Conservation (phyloP, 2,329 filamentous ascomycete species). For the Exophiala calicioides region DNA sequence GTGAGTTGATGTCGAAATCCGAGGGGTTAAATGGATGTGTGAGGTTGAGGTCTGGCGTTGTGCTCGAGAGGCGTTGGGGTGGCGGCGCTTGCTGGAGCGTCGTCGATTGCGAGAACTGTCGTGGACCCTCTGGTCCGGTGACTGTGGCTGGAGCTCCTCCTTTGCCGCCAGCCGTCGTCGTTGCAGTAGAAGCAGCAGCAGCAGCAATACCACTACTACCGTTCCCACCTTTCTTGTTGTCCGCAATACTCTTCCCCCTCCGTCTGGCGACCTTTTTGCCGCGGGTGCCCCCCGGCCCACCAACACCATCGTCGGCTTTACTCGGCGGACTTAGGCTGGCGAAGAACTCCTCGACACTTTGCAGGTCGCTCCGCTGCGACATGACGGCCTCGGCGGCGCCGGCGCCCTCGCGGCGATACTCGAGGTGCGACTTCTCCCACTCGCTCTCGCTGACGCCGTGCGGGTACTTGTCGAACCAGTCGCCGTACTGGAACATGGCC, state of each 20-base stretch:
- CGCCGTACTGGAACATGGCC: slow-evolving; percentile 82
- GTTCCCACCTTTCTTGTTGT: slow-evolving; percentile 37
- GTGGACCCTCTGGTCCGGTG: slow-evolving; percentile 15
- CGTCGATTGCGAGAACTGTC: slow-evolving; percentile 7
- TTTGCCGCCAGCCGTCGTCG: neutral
- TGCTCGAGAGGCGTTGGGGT: slow-evolving; percentile 11
- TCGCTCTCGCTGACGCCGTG: slow-evolving; percentile 84
- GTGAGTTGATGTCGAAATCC: slow-evolving; percentile 30
- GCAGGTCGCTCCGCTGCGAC: slow-evolving; percentile 84
- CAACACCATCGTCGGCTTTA: slow-evolving; percentile 44
- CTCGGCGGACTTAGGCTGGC: slow-evolving; percentile 70
- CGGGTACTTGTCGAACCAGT: slow-evolving; percentile 96
- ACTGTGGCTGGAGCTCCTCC: neutral
- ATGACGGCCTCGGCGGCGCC: slow-evolving; percentile 79
- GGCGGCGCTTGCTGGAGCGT: neutral
- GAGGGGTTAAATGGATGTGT: slow-evolving; percentile 25
- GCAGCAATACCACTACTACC: slow-evolving; percentile 11
- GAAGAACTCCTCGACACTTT: slow-evolving; percentile 93
- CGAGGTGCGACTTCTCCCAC: slow-evolving; percentile 72
- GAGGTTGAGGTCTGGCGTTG: slow-evolving; percentile 22
- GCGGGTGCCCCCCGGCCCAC: slow-evolving; percentile 37
- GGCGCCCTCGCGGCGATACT: slow-evolving; percentile 69
- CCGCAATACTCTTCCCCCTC: slow-evolving; percentile 36
- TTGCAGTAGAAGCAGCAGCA: slow-evolving; percentile 5
- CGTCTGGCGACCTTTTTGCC: slow-evolving; percentile 47